These are phyloP conservation scores for Mortierella sp. DNA, from an alignment of 371 early-diverging fungal species.

Conservation along the genomic window DNA sequence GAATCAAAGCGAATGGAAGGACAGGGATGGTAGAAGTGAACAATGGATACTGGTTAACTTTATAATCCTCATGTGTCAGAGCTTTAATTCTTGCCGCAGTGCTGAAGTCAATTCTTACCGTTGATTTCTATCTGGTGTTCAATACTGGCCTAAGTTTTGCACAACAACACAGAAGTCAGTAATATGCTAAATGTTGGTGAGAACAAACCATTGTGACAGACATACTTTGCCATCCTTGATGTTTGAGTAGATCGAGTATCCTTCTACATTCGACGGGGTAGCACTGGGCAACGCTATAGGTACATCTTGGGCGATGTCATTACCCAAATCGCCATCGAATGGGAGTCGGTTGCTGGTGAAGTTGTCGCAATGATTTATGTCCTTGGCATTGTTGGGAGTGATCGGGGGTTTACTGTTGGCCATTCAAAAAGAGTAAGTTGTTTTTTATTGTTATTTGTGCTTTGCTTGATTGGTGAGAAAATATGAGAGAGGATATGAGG, in stretches of 20 bases:
- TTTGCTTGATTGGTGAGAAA: not conserved
- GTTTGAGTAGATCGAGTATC: conserved; percentile 56
- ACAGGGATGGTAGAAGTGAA: not conserved
- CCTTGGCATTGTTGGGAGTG: conserved; percentile 3
- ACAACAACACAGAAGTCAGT: not conserved
- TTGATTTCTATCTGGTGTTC: conserved; percentile 58
- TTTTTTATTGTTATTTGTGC: not conserved
- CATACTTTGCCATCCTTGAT: conserved; percentile 53
- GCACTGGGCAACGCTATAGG: conserved; percentile 3
- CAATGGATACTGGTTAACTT: not conserved
- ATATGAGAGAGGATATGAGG: conserved; percentile 4
- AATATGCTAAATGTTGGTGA: not conserved
- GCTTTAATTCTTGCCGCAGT: not conserved
- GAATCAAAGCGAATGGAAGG: not conserved
- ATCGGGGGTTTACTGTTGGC: conserved; percentile 40
- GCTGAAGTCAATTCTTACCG: conserved; percentile 20
- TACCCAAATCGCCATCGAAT: conserved; percentile 4
- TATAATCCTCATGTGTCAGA: no score
- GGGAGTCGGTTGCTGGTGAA: conserved; percentile 14
- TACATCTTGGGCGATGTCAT: conserved; percentile 3
- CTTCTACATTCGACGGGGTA: conserved; percentile 28
- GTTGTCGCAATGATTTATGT: not conserved
- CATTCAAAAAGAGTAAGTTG: conserved; percentile 26
- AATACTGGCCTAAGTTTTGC: conserved; percentile 40
- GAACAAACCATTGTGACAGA: not conserved